Base-by-base conservation (phyloP, 805 yeast genomes). In the Debaryomyces hansenii region DNA sequence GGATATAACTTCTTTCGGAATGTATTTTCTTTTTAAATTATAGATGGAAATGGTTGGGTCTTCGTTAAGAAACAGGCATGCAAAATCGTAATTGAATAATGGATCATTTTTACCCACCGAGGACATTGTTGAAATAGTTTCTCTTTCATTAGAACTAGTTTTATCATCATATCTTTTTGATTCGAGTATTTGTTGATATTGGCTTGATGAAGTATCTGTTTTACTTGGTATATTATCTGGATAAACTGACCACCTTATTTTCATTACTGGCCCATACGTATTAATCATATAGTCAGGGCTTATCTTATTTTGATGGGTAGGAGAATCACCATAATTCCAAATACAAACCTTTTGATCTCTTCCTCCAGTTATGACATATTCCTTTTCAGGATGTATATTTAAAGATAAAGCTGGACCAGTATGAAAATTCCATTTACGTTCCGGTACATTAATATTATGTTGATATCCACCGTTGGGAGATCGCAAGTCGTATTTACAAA, bases 311-410 rank as follows among this genome's bases (percentile, higher is more conserved):
- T 54, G 52, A 18, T 40, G 45, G 15, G 37, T 32, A 4, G 55
- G 32, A 5, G 53, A 34, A 12, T 69, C 74, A 2, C 69, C 62
- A 50, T 67, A 72, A 46, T 70, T 85, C 92, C 95, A 89, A 3
- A 87, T 82, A 50, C 87, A 89, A 31, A 87, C 73, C 54, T 83
- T 84, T 44, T 86, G 85, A 65, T 94, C 99, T 56, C 97, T 76
- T 6, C 99, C 99, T 12, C 97, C 97, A 16, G 96, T 88, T 4
- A 85, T 84, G 16, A 94, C 78, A 56, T 84, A 87, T 51, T 91
- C 96, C 32, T 76, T 62, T 33, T 82, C 84, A 0, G 95, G 96
- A 59, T 91, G 96, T 84, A 96, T 90, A 56, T 89, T 90, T 4
- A 94, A 64, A 4, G 95, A 81, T 14, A 91, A 70, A 0, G 96